phyloP scores from a whole-genome alignment of 2,329 filamentous ascomycete genomes.

The Dissoconium aciculare region DNA sequence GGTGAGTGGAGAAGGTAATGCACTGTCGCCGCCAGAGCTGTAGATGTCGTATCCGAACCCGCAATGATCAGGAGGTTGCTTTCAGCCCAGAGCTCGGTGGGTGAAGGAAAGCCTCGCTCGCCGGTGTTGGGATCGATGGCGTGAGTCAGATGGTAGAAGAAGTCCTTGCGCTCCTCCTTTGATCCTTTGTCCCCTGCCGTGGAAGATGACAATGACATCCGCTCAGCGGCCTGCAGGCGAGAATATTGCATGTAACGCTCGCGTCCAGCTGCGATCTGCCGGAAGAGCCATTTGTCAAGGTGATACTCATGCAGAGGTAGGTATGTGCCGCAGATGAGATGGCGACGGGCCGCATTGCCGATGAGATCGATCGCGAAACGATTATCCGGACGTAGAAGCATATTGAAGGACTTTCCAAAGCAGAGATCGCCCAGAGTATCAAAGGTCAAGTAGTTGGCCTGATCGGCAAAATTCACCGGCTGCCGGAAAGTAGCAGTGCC shows the following conservation, averaged over 20 bases:
- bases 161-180: conserved; percentile 20
- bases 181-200: too few relatives aligned
- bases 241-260: conserved; percentile 31
- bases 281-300: conserved; percentile 31
- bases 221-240: conserved; percentile 29
- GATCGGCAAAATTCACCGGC: conserved; percentile 33
- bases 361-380: conserved; percentile 16
- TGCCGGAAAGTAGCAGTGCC: too few relatives aligned
- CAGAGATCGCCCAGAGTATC: conserved; percentile 23
- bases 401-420: conserved; percentile 28
- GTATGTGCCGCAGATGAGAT: conserved; percentile 27
- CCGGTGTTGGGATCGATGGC: conserved; percentile 21
- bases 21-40: conserved; percentile 21
- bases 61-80: conserved; percentile 20
- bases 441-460: conserved; percentile 27
- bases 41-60: conserved; percentile 24
- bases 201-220: conserved; percentile 25
- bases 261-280: conserved; percentile 28
- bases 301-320: conserved; percentile 25
- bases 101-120: conserved; percentile 16
- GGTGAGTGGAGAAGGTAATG: conserved; percentile 25
- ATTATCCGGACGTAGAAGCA: conserved; percentile 28
- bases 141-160: conserved; percentile 19
- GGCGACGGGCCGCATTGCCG: conserved; percentile 13
- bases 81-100: conserved; percentile 18